Percentiles rank a stretch among this genome's conserved stretches.
Evolutionary conservation across 345 rosid species (phyloP).

Genomic region (Camelina neglecta): DNA sequence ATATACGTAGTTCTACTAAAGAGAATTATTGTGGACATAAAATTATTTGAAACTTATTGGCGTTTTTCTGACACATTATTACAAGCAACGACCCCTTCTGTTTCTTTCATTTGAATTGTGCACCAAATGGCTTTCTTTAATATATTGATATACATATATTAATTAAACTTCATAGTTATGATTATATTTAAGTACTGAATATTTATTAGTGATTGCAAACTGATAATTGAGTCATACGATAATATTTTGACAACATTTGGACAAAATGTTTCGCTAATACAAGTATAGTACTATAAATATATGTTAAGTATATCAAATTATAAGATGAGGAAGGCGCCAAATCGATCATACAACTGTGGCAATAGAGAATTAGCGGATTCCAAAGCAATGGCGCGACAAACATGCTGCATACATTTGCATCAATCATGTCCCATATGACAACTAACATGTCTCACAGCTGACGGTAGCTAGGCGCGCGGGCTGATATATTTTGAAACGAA

Average conservation of each 20-base stretch:
- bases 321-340: too few relatives aligned
- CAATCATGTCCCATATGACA: not conserved
- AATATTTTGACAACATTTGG: not conserved
- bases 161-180: not conserved
- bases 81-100: slow-evolving; percentile 23
- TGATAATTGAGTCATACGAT: not conserved
- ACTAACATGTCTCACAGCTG: not conserved
- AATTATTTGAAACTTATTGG: slow-evolving; percentile 34
- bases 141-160: too few relatives aligned
- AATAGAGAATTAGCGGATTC: too few relatives aligned
- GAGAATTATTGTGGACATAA: slow-evolving; percentile 5
- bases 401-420: not conserved
- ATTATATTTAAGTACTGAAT: not conserved
- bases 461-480: not conserved
- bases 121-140: not conserved
- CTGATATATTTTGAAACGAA: not conserved
- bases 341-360: too few relatives aligned
- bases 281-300: too few relatives aligned
- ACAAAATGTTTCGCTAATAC: not conserved
- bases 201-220: not conserved
- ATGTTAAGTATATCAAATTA: too few relatives aligned
- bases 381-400: not conserved
- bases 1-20: not conserved
- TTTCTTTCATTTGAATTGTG: slow-evolving; percentile 22
- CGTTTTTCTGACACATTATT: slow-evolving; percentile 25